phyloP scores from a whole-genome alignment of 192 early-diverging fungal species.

The Entomortierella lignicola region DNA sequence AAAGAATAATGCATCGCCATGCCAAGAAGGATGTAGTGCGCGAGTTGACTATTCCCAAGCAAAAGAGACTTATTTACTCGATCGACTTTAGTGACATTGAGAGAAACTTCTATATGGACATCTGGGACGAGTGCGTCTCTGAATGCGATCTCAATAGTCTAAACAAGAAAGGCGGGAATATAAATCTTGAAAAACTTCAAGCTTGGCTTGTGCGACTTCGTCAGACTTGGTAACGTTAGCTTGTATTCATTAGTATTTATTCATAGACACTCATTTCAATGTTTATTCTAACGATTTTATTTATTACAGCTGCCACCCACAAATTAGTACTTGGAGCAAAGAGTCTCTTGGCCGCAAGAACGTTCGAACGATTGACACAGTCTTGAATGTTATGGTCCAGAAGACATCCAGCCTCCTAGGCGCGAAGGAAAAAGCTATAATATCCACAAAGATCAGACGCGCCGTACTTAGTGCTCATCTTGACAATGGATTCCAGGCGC shows the following conservation, averaged over 20 bases:
- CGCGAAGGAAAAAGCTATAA: conserved; percentile 39
- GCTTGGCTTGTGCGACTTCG: conserved; percentile 29
- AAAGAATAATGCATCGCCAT: conserved; percentile 66
- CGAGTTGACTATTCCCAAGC: conserved; percentile 67
- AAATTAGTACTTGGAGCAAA: conserved; percentile 60
- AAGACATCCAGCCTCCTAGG: conserved; percentile 24
- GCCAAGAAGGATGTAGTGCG: conserved; percentile 61
- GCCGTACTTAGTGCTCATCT: conserved; percentile 29
- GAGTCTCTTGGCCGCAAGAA: conserved; percentile 55
- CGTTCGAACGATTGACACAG: conserved; percentile 63
- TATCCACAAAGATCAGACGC: conserved; percentile 39
- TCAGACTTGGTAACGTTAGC: conserved; percentile 49
- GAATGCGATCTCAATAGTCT: conserved; percentile 38
- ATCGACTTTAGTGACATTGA: conserved; percentile 68
- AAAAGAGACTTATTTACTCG: conserved; percentile 57
- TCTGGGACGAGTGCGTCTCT: conserved; percentile 56
- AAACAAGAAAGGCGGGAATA: not conserved
- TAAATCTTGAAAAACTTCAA: conserved; percentile 6
- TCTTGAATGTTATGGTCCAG: conserved; percentile 61
- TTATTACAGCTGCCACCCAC: conserved; percentile 61
- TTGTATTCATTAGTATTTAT: no score
- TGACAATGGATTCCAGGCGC: conserved; percentile 12
- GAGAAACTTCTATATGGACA: conserved; percentile 66
- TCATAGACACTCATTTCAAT: no score
- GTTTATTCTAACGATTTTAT: no score